These are phyloP conservation scores for Crithidia bombi DNA, from an alignment of 208 protist species.

Conservation along the genomic window DNA sequence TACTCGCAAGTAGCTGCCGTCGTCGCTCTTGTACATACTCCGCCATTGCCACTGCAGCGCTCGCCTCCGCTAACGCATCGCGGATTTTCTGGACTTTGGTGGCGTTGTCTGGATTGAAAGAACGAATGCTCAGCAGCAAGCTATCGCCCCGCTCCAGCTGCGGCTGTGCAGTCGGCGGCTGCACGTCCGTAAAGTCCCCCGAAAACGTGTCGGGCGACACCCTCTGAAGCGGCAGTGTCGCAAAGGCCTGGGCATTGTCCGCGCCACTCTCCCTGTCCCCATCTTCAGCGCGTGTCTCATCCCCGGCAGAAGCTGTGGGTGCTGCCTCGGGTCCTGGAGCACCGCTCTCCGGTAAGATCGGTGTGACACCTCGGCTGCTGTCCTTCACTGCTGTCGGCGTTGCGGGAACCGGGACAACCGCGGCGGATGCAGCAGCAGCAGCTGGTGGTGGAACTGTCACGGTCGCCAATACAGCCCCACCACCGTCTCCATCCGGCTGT, in stretches of 20 bases:
- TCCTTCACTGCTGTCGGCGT: not conserved
- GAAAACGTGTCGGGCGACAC: not conserved
- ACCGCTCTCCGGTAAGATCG: not conserved
- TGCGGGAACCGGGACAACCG: not conserved
- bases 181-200: conserved; percentile 4
- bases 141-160: conserved; percentile 8
- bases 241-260: not conserved
- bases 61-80: not conserved
- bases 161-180: conserved; percentile 1
- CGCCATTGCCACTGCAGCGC: not conserved
- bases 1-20: not conserved
- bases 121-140: conserved; percentile 25
- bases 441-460: not conserved
- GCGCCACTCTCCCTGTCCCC: not conserved
- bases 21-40: conserved; percentile 2
- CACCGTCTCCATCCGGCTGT: not conserved
- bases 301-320: not conserved
- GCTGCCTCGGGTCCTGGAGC: not conserved
- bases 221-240: not conserved
- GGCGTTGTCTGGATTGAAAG: not conserved
- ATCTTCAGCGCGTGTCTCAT: not conserved
- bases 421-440: not conserved
- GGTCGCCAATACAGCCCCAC: not conserved
- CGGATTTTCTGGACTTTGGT: not conserved
- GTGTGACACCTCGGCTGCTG: not conserved